Conservation (phyloP, 2,329 filamentous ascomycete genomes). For the Aspergillus fischeri region DNA sequence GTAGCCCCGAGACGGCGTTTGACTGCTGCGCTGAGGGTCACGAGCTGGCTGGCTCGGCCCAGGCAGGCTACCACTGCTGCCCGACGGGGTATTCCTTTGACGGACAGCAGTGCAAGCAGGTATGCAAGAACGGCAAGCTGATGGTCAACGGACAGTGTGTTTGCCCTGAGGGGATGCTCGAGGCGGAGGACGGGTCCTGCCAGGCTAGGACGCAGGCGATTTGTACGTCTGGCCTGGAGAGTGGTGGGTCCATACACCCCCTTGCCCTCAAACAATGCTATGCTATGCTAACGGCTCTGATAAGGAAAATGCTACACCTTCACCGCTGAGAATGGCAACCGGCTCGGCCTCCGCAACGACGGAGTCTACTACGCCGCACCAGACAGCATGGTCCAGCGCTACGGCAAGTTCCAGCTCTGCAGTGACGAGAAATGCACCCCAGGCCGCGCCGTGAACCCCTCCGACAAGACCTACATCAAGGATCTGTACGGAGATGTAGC, state of each 20-base stretch:
- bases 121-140: slow-evolving; percentile 6
- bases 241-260: neutral
- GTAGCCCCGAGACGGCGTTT: slow-evolving; percentile 8
- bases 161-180: neutral
- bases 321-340: slow-evolving; percentile 7
- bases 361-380: slow-evolving; percentile 3
- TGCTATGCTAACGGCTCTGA: neutral
- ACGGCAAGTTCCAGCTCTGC: slow-evolving; percentile 13
- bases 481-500: slow-evolving; percentile 7
- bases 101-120: slow-evolving; percentile 5
- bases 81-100: slow-evolving; percentile 6
- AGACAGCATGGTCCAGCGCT: slow-evolving; percentile 6
- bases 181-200: slow-evolving; percentile 2
- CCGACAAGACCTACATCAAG: slow-evolving; percentile 5
- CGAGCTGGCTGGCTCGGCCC: slow-evolving; percentile 8
- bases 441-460: slow-evolving; percentile 1
- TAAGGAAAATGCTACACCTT: slow-evolving; percentile 13
- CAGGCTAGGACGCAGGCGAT: neutral
- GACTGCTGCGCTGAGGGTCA: slow-evolving; percentile 11
- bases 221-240: slow-evolving; percentile 4
- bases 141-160: slow-evolving; percentile 7
- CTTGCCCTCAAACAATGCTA: too few relatives aligned
- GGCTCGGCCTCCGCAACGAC: slow-evolving; percentile 8
- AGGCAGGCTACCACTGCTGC: slow-evolving; percentile 7
- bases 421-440: slow-evolving; percentile 3